Conservation (phyloP, 1,284 basidiomycete genomes). For the Pseudozyma tsukubaensis region DNA sequence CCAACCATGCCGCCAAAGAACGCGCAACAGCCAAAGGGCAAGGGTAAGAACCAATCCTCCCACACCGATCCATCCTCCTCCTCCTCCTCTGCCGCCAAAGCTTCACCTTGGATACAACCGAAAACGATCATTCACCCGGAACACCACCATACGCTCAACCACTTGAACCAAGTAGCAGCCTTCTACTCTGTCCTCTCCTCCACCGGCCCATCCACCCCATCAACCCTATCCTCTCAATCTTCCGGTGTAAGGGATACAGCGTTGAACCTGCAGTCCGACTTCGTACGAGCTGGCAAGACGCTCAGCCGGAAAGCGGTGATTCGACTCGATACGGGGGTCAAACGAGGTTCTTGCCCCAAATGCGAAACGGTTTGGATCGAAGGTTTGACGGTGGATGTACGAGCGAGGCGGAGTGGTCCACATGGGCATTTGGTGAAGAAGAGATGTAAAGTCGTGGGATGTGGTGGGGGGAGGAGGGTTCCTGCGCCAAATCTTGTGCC, state of each 20-base stretch:
- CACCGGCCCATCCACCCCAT: background rate
- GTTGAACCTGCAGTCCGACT: conserved; percentile 19
- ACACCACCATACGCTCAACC: conserved; percentile 48
- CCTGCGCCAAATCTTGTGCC: conserved; percentile 35
- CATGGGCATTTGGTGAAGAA: conserved; percentile 35
- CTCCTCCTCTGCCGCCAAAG: background rate
- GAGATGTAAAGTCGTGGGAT: conserved; percentile 16
- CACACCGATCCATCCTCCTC: conserved; percentile 1
- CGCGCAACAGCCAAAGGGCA: conserved; percentile 9
- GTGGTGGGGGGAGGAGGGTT: conserved; percentile 14
- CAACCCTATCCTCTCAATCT: background rate
- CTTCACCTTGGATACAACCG: conserved; percentile 22
- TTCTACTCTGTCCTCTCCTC: conserved; percentile 29
- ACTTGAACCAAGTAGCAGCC: conserved; percentile 36
- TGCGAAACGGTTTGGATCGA: conserved; percentile 29
- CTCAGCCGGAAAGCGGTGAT: conserved; percentile 42
- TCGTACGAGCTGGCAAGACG: conserved; percentile 24
- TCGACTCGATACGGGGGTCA: conserved; percentile 30
- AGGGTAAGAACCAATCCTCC: conserved; percentile 6
- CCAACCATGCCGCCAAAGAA: conserved; percentile 10
- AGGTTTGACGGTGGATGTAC: conserved; percentile 24
- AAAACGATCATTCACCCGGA: conserved; percentile 41
- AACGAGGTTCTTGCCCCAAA: conserved; percentile 15
- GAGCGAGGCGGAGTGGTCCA: conserved; percentile 27
- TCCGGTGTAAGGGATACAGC: conserved; percentile 3